Evolutionary conservation across 257 asterid species (phyloP), one percentile per base, ranked within the genome.

Genomic region (Marsdenia floribunda): DNA sequence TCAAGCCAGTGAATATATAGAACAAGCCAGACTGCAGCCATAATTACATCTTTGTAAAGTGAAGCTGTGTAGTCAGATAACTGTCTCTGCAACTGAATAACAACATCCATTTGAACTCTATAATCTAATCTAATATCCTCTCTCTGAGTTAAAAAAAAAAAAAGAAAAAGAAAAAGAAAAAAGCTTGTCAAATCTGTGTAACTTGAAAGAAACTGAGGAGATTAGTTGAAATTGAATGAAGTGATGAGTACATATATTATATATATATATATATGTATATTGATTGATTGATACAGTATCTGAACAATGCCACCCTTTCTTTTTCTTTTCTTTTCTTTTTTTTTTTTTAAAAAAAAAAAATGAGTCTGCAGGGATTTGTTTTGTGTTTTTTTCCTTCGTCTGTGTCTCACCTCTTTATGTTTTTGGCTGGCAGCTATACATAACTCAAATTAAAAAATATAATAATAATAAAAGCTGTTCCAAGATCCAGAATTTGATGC

Each of bases 1-100:
- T 29, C 33, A 29, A 29, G 33, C 0, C 33, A 29, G n/a, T n/a
- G n/a, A n/a, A 29, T 29, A 29, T 29, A 29, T 29, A 29, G 33
- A 44, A 7, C 29, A 58, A 44, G 13, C 1, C 3, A 58, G 13
- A 0, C 33, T 29, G 33, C 33, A 9, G 4, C 26, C 61, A 29
- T 29, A 29, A 29, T 63, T 18, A 83, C 86, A 83, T 83, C 86
- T 42, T n/a, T 77, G 80, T 76, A 83, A 29, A 83, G 77, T 49
- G 86, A 76, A 29, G 77, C 35, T 42, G 78, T 70, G 68, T 80
- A 77, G 15, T 83, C 84, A 47, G 65, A 81, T 42, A 83, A 29
- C 49, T 83, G 78, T 19, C 80, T 83, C 73, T 83, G 80, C 58
- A 83, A 61, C 75, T 74, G 82, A 68, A n/a, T 54, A 4, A 75